Evolutionary conservation across 2,329 filamentous ascomycete genomes (phyloP), one percentile per base, ranked within the genome.

Genomic region (Cercospora janseana): DNA sequence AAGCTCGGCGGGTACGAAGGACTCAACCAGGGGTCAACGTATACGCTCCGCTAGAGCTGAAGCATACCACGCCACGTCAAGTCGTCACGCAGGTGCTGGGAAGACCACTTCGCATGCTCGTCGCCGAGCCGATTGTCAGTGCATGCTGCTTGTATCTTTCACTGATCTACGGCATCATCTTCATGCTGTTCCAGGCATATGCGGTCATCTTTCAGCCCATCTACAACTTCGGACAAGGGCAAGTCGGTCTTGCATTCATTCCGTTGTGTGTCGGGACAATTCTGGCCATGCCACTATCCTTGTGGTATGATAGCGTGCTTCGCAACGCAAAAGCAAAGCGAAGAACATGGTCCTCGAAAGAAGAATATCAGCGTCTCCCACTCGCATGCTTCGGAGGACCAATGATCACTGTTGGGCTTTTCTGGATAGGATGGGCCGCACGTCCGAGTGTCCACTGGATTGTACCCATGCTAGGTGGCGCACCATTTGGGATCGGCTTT

Each of bases 81-180:
- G 75, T 86, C 41, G 66, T 82, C n/a, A 80, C 76, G 1, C 79
- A 84, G 21, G 83, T 87, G 0, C 70, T 89, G 24, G 82, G 81
- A 1, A 73, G 86, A 0, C 86, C 87, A 0, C 66, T 88, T 3
- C 76, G 82, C 20, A 89, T 90, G 86, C 70, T 87, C 2, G 60
- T 65, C 40, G 81, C 77, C 24, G 87, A 91, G 63, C 81, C 83
- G 35, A 85, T 90, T 42, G 85, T 90, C 4, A 74, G 81, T 13
- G 82, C 82, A 29, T 79, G 78, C 1, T 89, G 88, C 66, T 73
- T 88, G n/a, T 80, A 85, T 18, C 72, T 89, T 20, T 77, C 81
- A 29, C 69, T 72, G 46, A 69, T 69, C 15, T 90, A 88, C 61
- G 76, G 72, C 2, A 74, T 82, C 51, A 77, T 82, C 46, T 82